phyloP scores from a whole-genome alignment of 139 green algal species.

The Parachlorella kessleri region DNA sequence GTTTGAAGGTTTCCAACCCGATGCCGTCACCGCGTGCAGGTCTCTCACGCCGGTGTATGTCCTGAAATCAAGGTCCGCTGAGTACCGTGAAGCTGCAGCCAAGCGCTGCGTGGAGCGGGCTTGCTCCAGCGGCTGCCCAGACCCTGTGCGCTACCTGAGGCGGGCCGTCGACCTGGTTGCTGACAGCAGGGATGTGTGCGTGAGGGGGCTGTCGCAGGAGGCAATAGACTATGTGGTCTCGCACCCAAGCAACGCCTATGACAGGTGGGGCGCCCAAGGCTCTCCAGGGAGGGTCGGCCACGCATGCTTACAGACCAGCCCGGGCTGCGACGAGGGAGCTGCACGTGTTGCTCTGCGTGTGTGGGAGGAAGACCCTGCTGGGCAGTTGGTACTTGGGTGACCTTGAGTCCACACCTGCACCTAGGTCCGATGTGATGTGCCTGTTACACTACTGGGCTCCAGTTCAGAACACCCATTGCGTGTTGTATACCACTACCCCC shows the following conservation, averaged over 20 bases:
- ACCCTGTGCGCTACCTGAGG: constrained; percentile 53
- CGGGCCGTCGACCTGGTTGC: constrained; percentile 52
- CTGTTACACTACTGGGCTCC: no score
- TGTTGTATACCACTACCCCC: no score
- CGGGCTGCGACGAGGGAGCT: no score
- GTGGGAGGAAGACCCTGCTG: no score
- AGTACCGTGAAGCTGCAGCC: constrained; percentile 50
- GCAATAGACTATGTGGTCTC: constrained; percentile 43
- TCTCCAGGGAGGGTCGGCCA: no score
- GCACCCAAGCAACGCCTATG: constrained; percentile 46
- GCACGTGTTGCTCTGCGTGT: no score
- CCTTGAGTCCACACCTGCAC: no score
- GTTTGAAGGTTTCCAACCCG: neutral
- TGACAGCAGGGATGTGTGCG: constrained; percentile 9
- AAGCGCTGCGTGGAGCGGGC: constrained; percentile 41
- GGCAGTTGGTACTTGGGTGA: no score
- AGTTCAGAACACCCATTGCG: no score
- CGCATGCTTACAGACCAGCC: no score
- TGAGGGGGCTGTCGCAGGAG: constrained; percentile 45
- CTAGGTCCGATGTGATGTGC: no score
- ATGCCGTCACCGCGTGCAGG: neutral
- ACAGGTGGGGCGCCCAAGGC: constrained; percentile 28
- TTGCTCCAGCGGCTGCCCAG: constrained; percentile 20
- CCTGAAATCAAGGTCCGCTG: constrained; percentile 45
- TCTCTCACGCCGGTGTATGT: constrained; percentile 52